A percentile compares a stretch with the other conserved stretches of the same genome.
These are phyloP conservation scores for Boletus sensibilis DNA, from an alignment of 768 basidiomycete species.

Conservation along the genomic window DNA sequence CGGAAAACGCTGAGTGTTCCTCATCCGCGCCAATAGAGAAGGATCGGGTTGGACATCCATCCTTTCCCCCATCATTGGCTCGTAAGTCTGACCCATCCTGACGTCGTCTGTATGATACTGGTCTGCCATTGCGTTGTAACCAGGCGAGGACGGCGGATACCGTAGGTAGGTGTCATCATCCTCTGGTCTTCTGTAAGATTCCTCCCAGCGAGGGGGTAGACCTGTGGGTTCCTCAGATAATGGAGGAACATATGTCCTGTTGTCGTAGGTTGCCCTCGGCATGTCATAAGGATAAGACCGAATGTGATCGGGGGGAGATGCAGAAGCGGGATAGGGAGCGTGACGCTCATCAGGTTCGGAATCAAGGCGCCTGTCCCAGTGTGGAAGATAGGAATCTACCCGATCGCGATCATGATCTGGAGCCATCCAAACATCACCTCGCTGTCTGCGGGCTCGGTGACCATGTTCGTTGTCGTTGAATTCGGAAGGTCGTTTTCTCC, in stretches of 20 bases:
- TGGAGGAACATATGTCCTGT: neutral
- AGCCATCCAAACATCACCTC: constrained; percentile 21
- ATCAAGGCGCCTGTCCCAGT: constrained; percentile 12
- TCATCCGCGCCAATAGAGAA: constrained; percentile 26
- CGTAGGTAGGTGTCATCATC: constrained; percentile 14
- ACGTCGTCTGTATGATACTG: constrained; percentile 5
- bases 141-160: constrained; percentile 2
- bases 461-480: constrained; percentile 19
- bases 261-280: constrained; percentile 9
- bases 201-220: constrained; percentile 6
- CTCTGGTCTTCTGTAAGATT: constrained; percentile 9
- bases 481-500: constrained; percentile 26
- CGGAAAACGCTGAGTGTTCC: constrained; percentile 19
- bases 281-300: constrained; percentile 7
- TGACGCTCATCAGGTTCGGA: constrained; percentile 17
- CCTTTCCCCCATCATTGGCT: constrained; percentile 13
- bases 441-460: constrained; percentile 24
- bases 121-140: neutral
- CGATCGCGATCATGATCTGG: constrained; percentile 8
- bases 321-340: constrained; percentile 1
- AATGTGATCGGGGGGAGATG: constrained; percentile 7
- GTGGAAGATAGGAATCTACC: constrained; percentile 5
- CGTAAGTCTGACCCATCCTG: constrained; percentile 11
- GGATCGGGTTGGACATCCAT: constrained; percentile 16
- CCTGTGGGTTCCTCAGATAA: neutral